phyloP scores from a whole-genome alignment of 345 rosid species.

The Gossypium stocksii region DNA sequence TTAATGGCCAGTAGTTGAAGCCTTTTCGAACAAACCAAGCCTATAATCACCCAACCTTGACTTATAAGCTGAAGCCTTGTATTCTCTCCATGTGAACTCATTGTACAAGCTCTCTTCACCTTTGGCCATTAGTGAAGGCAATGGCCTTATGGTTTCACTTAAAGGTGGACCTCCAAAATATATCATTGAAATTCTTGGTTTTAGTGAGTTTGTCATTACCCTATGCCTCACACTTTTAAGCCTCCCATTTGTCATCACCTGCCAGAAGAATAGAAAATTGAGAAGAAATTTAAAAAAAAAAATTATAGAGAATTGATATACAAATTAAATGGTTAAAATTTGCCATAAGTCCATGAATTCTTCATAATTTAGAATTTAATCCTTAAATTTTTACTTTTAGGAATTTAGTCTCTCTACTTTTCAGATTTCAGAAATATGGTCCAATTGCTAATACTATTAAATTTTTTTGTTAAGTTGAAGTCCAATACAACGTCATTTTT shows the following conservation, averaged over 20 bases:
- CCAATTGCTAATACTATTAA: too few relatives aligned
- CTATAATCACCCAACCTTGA: conserved; percentile 73
- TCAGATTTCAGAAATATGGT: too few relatives aligned
- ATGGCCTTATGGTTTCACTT: conserved; percentile 54
- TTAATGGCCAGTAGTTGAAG: background rate
- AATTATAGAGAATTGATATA: too few relatives aligned
- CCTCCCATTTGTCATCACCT: conserved; percentile 93
- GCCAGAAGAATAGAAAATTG: conserved; percentile 4
- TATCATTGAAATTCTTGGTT: conserved; percentile 80
- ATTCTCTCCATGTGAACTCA: conserved; percentile 84
- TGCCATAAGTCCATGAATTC: too few relatives aligned
- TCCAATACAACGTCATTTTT: too few relatives aligned
- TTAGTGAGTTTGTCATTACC: conserved; percentile 54
- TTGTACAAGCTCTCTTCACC: conserved; percentile 67
- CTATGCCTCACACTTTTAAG: conserved; percentile 89
- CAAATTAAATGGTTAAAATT: too few relatives aligned
- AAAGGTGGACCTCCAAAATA: conserved; percentile 82
- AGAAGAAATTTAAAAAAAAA: too few relatives aligned
- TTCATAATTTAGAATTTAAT: too few relatives aligned
- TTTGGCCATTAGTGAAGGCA: conserved; percentile 43
- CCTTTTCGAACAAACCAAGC: conserved; percentile 65
- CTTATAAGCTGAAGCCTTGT: conserved; percentile 70
- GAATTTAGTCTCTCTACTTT: too few relatives aligned
- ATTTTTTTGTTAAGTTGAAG: too few relatives aligned
- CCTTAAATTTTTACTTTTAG: too few relatives aligned